phyloP scores from a whole-genome alignment of 768 basidiomycete genomes.

The Boletus edulis region DNA sequence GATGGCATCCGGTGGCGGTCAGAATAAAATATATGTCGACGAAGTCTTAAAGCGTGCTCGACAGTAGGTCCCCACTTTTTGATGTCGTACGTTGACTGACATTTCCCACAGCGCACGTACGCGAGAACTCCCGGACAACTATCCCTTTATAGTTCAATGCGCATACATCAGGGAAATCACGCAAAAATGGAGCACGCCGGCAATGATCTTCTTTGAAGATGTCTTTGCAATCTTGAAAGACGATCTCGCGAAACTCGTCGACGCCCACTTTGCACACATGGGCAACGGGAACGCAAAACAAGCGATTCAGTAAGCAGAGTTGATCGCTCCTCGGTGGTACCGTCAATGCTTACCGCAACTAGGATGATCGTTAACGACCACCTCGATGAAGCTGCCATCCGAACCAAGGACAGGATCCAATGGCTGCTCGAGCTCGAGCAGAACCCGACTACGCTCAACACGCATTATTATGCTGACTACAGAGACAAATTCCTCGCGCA shows the following conservation, averaged over 20 bases:
- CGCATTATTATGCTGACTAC: slow-evolving; percentile 48
- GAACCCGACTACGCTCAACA: slow-evolving; percentile 52
- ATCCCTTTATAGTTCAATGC: slow-evolving; percentile 59
- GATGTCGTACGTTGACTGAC: not conserved
- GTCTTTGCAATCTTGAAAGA: slow-evolving; percentile 37
- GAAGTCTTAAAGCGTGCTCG: slow-evolving; percentile 48
- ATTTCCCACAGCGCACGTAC: slow-evolving; percentile 52
- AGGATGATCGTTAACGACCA: slow-evolving; percentile 54
- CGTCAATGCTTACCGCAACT: not conserved
- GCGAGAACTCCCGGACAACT: slow-evolving; percentile 66
- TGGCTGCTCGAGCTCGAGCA: slow-evolving; percentile 52
- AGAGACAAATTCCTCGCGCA: slow-evolving; percentile 47
- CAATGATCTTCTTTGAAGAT: slow-evolving; percentile 41
- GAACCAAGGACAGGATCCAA: slow-evolving; percentile 39
- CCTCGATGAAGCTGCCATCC: slow-evolving; percentile 41
- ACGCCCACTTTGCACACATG: slow-evolving; percentile 48
- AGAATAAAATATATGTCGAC: slow-evolving; percentile 43
- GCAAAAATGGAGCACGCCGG: slow-evolving; percentile 47
- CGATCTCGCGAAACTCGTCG: slow-evolving; percentile 43
- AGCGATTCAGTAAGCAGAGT: slow-evolving; percentile 40
- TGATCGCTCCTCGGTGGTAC: not conserved
- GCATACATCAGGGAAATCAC: slow-evolving; percentile 46
- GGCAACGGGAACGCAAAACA: slow-evolving; percentile 53
- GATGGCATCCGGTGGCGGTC: not conserved
- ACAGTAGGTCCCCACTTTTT: slow-evolving; percentile 35